Evolutionary conservation across 2,329 filamentous ascomycete species (phyloP).

Genomic region (Pseudogymnoascus sp.): DNA sequence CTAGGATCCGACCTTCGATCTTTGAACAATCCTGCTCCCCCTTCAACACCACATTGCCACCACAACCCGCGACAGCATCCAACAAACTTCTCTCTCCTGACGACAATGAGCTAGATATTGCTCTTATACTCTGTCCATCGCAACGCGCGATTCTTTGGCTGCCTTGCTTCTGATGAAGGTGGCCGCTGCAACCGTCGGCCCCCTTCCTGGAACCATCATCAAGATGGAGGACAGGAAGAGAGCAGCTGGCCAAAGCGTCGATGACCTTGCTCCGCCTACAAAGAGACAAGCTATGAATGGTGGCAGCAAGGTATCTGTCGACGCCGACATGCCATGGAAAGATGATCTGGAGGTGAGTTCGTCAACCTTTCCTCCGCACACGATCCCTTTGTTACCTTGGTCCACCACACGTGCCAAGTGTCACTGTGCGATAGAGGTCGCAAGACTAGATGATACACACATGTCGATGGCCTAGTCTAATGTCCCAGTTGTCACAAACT

Average conservation of each 20-base stretch:
- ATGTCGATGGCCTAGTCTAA: slow-evolving; percentile 9
- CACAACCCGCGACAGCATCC: neutral
- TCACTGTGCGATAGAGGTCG: slow-evolving; percentile 14
- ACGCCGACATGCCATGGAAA: slow-evolving; percentile 63
- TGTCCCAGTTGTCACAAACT: slow-evolving; percentile 8
- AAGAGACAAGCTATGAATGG: slow-evolving; percentile 92
- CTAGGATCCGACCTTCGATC: slow-evolving; percentile 6
- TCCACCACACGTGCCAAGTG: slow-evolving; percentile 13
- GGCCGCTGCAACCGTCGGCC: slow-evolving; percentile 56
- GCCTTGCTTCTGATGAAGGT: slow-evolving; percentile 73
- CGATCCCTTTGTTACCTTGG: slow-evolving; percentile 12
- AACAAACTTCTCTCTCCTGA: neutral
- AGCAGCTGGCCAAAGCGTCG: slow-evolving; percentile 70
- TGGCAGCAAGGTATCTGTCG: slow-evolving; percentile 56
- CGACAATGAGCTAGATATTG: neutral
- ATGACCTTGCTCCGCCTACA: slow-evolving; percentile 78
- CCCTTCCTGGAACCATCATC: slow-evolving; percentile 72
- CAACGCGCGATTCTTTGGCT: slow-evolving; percentile 1
- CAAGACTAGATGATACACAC: slow-evolving; percentile 7
- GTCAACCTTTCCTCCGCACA: slow-evolving; percentile 22
- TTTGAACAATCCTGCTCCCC: slow-evolving; percentile 4
- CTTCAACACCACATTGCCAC: slow-evolving; percentile 1
- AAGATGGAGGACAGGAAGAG: slow-evolving; percentile 99
- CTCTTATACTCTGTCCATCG: neutral
- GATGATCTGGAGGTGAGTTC: slow-evolving; percentile 66